A percentile compares a stretch with the other conserved stretches of the same genome.
Evolutionary conservation across 2,329 filamentous ascomycete genomes (phyloP).

Genomic region (Didymella keratinophila): DNA sequence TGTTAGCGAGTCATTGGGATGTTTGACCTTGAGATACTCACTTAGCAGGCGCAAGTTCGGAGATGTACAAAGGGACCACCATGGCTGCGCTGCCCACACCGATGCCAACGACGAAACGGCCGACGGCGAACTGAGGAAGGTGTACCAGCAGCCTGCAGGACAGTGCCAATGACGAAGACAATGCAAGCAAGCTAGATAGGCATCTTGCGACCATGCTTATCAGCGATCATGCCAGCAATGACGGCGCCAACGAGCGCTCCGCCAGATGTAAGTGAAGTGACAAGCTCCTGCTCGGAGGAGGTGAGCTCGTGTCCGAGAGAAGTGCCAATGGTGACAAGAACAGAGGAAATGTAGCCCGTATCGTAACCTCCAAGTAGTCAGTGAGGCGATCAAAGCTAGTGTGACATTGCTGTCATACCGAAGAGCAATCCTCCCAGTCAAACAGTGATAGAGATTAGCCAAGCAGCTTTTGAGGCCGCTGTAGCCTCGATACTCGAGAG

Average conservation of each 20-base stretch:
- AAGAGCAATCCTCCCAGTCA: slow-evolving; percentile 42
- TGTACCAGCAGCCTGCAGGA: slow-evolving; percentile 40
- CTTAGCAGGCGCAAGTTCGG: slow-evolving; percentile 41
- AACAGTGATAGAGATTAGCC: slow-evolving; percentile 41
- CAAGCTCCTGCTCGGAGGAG: slow-evolving; percentile 49
- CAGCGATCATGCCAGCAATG: slow-evolving; percentile 48
- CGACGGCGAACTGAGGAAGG: slow-evolving; percentile 39
- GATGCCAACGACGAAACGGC: slow-evolving; percentile 42
- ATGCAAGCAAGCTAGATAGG: slow-evolving; percentile 40
- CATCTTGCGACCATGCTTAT: slow-evolving; percentile 45
- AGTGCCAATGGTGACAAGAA: slow-evolving; percentile 49
- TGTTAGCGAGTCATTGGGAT: background rate
- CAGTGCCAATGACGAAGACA: slow-evolving; percentile 41
- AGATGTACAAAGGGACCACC: slow-evolving; percentile 44
- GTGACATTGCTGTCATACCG: too few relatives aligned
- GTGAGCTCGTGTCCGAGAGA: slow-evolving; percentile 43
- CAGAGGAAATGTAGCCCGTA: slow-evolving; percentile 51
- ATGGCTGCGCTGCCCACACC: slow-evolving; percentile 45
- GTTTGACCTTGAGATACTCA: slow-evolving; percentile 5
- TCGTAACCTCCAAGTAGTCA: slow-evolving; percentile 40
- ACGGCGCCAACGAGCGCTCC: slow-evolving; percentile 51
- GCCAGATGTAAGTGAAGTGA: slow-evolving; percentile 51
- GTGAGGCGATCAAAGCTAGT: background rate
- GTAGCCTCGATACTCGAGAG: slow-evolving; percentile 39
- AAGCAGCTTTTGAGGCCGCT: slow-evolving; percentile 39